Base-by-base conservation (phyloP, 2,329 filamentous ascomycete genomes). In the Sodiomyces alkalinus region DNA sequence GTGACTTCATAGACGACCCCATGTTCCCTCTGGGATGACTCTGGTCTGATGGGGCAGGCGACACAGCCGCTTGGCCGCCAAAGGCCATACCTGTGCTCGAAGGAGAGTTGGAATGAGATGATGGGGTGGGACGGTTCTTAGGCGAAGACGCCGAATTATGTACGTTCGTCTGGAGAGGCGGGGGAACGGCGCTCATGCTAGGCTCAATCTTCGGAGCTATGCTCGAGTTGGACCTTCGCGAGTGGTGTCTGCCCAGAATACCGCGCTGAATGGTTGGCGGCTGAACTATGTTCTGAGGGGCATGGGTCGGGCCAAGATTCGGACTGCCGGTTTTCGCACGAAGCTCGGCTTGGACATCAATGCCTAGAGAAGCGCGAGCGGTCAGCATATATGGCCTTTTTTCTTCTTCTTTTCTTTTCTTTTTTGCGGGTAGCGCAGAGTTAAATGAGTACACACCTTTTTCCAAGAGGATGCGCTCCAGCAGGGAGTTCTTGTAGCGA, bases 331-430 rank as follows among this genome's bases (percentile, higher is more conserved):
- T 86, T 62, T 94, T 96, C 49, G 86, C 78, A 38, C 81, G 80
- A 43, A 98, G 68, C 58, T 96, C 90, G 38, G 86, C 81, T 58
- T 96, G 85, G 27, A 98, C 90, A 64, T 98, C 87, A 54, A 96
- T 93, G 43, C 85, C 85, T 92, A 9, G 16, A 23, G 27, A n/a
- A n/a, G n/a, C n/a, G n/a, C n/a, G n/a, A n/a, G n/a, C n/a, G n/a
- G n/a, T n/a, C n/a, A n/a, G n/a, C n/a, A n/a, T n/a, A n/a, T n/a
- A n/a, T n/a, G n/a, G n/a, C n/a, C n/a, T n/a, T n/a, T n/a, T n/a
- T n/a, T n/a, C n/a, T n/a, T n/a, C n/a, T n/a, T n/a, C n/a, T n/a
- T n/a, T n/a, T n/a, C n/a, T n/a, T n/a, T n/a, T n/a, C n/a, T n/a
- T n/a, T n/a, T n/a, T n/a, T n/a, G n/a, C n/a, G n/a, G n/a, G n/a